A percentile compares a stretch with the other conserved stretches of the same genome.
Evolutionary conservation across 345 rosid genomes (phyloP).

Genomic region (Eucalyptus sideroxylon): DNA sequence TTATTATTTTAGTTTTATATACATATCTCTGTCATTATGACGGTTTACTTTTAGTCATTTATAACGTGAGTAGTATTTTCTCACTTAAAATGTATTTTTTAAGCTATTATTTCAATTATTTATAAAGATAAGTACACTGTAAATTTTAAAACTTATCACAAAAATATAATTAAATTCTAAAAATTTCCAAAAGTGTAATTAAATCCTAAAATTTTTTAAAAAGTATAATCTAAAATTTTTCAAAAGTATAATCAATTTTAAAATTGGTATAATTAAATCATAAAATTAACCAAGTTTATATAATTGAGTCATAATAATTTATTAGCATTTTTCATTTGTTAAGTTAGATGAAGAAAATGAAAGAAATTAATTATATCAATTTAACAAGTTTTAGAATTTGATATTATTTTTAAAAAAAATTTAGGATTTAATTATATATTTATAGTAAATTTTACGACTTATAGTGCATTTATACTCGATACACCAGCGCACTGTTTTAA

Average conservation of each 20-base stretch:
- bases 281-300: too few relatives aligned
- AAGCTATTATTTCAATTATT: neutral
- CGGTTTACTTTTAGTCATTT: neutral
- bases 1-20: neutral
- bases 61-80: neutral
- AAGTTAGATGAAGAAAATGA: neutral
- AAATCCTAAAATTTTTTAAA: too few relatives aligned
- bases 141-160: too few relatives aligned
- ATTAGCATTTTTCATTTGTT: neutral
- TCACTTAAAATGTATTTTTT: accelerated
- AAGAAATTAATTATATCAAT: too few relatives aligned
- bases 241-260: accelerated
- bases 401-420: accelerated
- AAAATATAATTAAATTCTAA: accelerated
- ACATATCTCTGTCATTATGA: neutral
- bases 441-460: too few relatives aligned
- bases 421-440: too few relatives aligned
- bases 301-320: accelerated
- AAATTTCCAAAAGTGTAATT: accelerated
- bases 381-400: accelerated
- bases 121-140: accelerated
- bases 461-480: neutral
- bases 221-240: accelerated
- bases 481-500: neutral
- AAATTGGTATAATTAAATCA: accelerated